These are phyloP conservation scores for Ilex asprella DNA, from an alignment of 257 asterid species.

Conservation along the genomic window DNA sequence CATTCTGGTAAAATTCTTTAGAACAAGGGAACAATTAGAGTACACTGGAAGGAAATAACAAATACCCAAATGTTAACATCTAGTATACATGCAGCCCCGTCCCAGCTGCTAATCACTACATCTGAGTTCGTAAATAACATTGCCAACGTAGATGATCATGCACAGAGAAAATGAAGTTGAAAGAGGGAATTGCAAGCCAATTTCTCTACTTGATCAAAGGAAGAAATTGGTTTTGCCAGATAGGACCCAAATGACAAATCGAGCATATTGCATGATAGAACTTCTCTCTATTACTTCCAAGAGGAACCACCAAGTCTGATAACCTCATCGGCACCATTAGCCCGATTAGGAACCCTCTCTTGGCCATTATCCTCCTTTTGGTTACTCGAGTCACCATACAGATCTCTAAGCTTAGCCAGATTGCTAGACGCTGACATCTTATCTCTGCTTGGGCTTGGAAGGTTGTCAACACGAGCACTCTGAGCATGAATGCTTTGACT, in stretches of 20 bases:
- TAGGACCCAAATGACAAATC: not conserved
- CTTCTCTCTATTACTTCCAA: slow-evolving; percentile 52
- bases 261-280: no score
- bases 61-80: not conserved
- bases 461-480: slow-evolving; percentile 30
- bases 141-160: not conserved
- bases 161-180: not conserved
- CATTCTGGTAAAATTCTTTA: no score
- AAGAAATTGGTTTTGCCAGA: not conserved
- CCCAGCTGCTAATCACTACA: slow-evolving; percentile 3
- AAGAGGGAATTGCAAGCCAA: not conserved
- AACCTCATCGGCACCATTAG: slow-evolving; percentile 79
- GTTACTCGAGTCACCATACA: slow-evolving; percentile 65
- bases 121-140: not conserved
- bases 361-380: slow-evolving; percentile 50
- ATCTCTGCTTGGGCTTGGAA: slow-evolving; percentile 44
- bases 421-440: slow-evolving; percentile 61
- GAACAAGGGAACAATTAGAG: no score
- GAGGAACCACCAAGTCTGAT: slow-evolving; percentile 86
- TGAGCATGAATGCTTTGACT: slow-evolving; percentile 44
- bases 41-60: no score
- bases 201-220: not conserved
- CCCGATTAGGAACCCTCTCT: slow-evolving; percentile 35
- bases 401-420: slow-evolving; percentile 84
- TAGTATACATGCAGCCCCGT: slow-evolving; percentile 13